Base-by-base conservation (phyloP, 2,329 filamentous ascomycete species). In the Aureobasidium pullulans region DNA sequence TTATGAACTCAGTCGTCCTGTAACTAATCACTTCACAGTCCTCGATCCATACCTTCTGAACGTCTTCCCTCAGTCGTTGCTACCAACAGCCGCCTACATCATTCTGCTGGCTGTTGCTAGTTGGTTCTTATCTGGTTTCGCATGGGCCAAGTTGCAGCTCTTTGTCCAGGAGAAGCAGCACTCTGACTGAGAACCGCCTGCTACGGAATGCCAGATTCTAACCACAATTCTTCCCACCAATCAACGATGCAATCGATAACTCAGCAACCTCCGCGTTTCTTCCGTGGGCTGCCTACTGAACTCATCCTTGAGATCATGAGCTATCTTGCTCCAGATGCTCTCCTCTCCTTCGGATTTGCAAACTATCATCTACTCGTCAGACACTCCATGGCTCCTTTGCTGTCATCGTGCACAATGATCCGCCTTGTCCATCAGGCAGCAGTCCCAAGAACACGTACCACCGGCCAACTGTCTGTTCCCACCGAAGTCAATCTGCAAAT, bases 11-110 rank as follows among this genome's bases (percentile, higher is more conserved):
- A 7, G n/a, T 19, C 28, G 2, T 36, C 15, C 6, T 28, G 37
- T 62, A 11, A 60, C 56, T 62, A 19, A 60, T 7, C 11, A 23
- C 32, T 19, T 11, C 19, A 73, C 85, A 72, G 88, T 96, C 67
- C 82, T 99, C 28, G 94, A 97, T 72, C 91, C 91, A 0, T 97
- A 87, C 69, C 62, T 95, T 42, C 75, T 86, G 68, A 94, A 95
- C 75, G 69, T 91, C 15, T 79, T 97, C 56, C 94, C 94, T 11
- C 79, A 79, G 54, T 96, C 91, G 4, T 77, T 97, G 15, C 68
- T 88, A 23, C 85, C 89, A 19, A 93, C 88, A 1, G 83, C 83
- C 11, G 76, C 75, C 37, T 96, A 91, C 72, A 79, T 95, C 57
- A 66, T 80, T 4, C 64, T 82, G 3, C 80, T 96, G 57, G 83